phyloP scores from a whole-genome alignment of 1,284 basidiomycete genomes.

The Inonotus hispidus region DNA sequence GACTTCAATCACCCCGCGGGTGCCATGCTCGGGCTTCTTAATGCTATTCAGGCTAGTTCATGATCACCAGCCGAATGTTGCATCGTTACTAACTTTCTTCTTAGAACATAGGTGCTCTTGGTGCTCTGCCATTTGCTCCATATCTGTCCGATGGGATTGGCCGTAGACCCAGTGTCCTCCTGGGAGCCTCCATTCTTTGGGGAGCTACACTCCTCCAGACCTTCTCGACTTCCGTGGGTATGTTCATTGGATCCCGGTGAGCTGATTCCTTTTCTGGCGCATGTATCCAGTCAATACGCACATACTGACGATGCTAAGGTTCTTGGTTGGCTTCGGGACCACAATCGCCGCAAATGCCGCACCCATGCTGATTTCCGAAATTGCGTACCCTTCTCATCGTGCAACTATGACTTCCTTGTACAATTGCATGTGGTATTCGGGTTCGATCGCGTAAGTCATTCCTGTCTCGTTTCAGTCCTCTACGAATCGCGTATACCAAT shows the following conservation, averaged over 20 bases:
- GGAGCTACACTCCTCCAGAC: slow-evolving; percentile 64
- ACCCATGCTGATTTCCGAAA: slow-evolving; percentile 64
- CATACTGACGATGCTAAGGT: slow-evolving; percentile 33
- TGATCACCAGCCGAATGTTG: not conserved
- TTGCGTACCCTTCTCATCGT: slow-evolving; percentile 73
- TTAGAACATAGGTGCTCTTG: slow-evolving; percentile 47
- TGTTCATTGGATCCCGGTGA: slow-evolving; percentile 76
- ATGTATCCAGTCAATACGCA: not conserved
- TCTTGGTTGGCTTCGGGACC: slow-evolving; percentile 75
- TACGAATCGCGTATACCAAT: slow-evolving; percentile 2
- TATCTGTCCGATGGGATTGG: slow-evolving; percentile 66
- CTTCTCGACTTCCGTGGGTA: slow-evolving; percentile 63
- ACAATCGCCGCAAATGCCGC: slow-evolving; percentile 63
- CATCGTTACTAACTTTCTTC: not conserved
- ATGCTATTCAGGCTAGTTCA: slow-evolving; percentile 33
- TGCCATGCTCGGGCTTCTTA: slow-evolving; percentile 27
- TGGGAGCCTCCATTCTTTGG: slow-evolving; percentile 57
- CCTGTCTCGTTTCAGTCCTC: slow-evolving; percentile 17
- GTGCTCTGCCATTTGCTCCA: slow-evolving; percentile 63
- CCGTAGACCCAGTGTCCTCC: slow-evolving; percentile 55
- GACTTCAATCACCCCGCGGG: slow-evolving; percentile 31
- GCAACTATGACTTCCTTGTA: slow-evolving; percentile 66
- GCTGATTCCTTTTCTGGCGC: slow-evolving; percentile 19
- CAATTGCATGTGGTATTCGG: slow-evolving; percentile 78
- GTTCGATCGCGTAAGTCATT: slow-evolving; percentile 55